Evolutionary conservation across 2,329 filamentous ascomycete genomes (phyloP), one percentile per base, ranked within the genome.

Genomic region (Phyllosticta capitalensis): DNA sequence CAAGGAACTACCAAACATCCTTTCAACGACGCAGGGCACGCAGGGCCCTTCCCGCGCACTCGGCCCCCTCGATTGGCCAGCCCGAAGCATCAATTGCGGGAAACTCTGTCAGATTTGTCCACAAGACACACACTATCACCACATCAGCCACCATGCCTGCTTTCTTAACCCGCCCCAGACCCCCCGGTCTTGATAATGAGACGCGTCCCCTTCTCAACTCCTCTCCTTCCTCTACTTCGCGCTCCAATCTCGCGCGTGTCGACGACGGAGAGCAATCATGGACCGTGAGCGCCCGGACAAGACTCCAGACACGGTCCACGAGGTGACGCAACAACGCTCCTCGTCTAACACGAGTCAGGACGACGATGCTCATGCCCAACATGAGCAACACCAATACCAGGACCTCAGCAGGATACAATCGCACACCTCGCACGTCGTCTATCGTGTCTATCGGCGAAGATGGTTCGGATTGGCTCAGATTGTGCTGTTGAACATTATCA

Each of bases 401-500:
- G 19, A 51, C 49, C 19, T 22, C 10, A 9, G 6, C 12, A 20
- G 49, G 20, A 20, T 9, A 5, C 49, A 22, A n/a, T 51, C 49
- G 21, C 49, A 22, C 3, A 9, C 10, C 19, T 22, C 56, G 9
- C 56, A 17, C 4, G 56, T 22, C 24, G 50, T 49, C 21, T 76
- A 74, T 63, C 72, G 70, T 24, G 81, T 88, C 21, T 97, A 97
- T 71, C 92, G 88, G 75, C 83, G 90, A 68, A 83, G 94, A 52
- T 99, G 90, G 85, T 89, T 96, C 71, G 94, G 94, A 0, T 78
- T 99, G 56, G 75, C 83, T 21, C 89, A 96, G 73, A 75, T 97
- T 69, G 87, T 91, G 6, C 74, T 97, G 67, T 78, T 97, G 74
- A 99, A 97, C 71, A 87, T 96, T 59, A 84, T 97, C 62, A 87